phyloP scores from a whole-genome alignment of 2,329 filamentous ascomycete species.

The Penicillium hordei region DNA sequence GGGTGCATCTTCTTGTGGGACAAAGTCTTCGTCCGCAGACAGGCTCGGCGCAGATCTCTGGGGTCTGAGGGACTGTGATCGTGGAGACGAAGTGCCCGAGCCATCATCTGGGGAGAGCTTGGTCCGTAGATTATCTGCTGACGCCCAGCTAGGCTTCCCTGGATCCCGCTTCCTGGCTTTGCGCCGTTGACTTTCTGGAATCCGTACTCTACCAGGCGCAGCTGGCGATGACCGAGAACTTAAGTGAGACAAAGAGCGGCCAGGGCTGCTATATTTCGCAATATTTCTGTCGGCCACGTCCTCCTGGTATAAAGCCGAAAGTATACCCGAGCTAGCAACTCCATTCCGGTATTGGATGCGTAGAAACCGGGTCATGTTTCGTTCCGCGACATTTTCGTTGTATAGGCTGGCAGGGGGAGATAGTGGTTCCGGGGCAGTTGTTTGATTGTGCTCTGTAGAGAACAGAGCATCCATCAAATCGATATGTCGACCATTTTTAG shows the following conservation, averaged over 20 bases:
- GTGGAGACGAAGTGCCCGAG: constrained; percentile 2
- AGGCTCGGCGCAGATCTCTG: constrained; percentile 37
- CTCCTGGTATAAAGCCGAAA: constrained; percentile 42
- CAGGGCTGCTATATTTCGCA: constrained; percentile 24
- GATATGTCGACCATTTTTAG: constrained; percentile 36
- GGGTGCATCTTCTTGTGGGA: constrained; percentile 11
- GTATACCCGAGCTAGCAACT: constrained; percentile 31
- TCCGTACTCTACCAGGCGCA: constrained; percentile 20
- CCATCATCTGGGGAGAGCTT: constrained; percentile 9
- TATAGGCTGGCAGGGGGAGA: constrained; percentile 38
- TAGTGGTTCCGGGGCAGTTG: constrained; percentile 20
- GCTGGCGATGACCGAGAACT: constrained; percentile 22
- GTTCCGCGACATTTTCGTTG: constrained; percentile 47
- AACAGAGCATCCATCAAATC: constrained; percentile 44
- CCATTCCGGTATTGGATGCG: constrained; percentile 29
- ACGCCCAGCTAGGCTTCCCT: constrained; percentile 21
- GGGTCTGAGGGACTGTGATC: constrained; percentile 23
- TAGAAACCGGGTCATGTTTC: constrained; percentile 41
- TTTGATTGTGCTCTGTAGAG: constrained; percentile 33
- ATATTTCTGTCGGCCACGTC: constrained; percentile 46
- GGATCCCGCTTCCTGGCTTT: constrained; percentile 11
- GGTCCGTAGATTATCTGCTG: constrained; percentile 27
- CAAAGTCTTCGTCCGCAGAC: constrained; percentile 18
- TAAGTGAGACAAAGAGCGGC: constrained; percentile 23
- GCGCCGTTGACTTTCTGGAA: constrained; percentile 13